phyloP scores from a whole-genome alignment of 2,329 filamentous ascomycete genomes.

The Incumbomyces delicatus region DNA sequence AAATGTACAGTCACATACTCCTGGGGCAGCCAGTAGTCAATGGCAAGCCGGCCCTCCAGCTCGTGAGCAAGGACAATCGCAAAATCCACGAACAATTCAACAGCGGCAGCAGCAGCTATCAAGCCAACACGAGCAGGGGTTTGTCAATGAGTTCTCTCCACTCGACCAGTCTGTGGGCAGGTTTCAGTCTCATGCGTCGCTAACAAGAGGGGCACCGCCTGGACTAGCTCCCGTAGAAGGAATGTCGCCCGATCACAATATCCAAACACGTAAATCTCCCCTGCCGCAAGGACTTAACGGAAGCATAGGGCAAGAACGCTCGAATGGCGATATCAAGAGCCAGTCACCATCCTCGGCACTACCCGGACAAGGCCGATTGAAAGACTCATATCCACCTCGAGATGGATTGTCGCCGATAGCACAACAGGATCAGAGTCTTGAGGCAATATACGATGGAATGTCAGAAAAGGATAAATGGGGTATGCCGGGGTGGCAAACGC shows the following conservation, averaged over 20 bases:
- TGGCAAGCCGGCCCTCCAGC: constrained; percentile 21
- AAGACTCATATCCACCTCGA: constrained; percentile 27
- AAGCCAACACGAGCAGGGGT: constrained; percentile 13
- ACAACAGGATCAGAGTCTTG: constrained; percentile 24
- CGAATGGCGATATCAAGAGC: constrained; percentile 27
- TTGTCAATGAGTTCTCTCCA: constrained; percentile 17
- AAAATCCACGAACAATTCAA: background rate
- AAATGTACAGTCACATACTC: constrained; percentile 12
- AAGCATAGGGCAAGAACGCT: constrained; percentile 29
- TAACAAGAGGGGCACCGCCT: constrained; percentile 13
- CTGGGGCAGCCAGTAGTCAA: constrained; percentile 15
- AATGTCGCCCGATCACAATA: constrained; percentile 1
- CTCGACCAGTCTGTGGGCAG: constrained; percentile 16
- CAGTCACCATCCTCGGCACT: constrained; percentile 5
- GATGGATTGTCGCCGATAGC: constrained; percentile 18
- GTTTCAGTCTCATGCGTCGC: constrained; percentile 12
- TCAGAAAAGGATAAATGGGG: constrained; percentile 46
- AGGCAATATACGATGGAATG: constrained; percentile 24
- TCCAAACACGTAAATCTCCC: constrained; percentile 27
- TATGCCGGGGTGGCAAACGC: constrained; percentile 45
- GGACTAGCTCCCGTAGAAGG: constrained; percentile 13
- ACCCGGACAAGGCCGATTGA: background rate
- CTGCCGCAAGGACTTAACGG: constrained; percentile 35
- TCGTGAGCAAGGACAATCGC: constrained; percentile 4
- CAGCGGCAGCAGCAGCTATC: constrained; percentile 10